These are phyloP conservation scores for Microcyclospora tardicrescens DNA, from an alignment of 2,329 filamentous ascomycete genomes.

Conservation along the genomic window DNA sequence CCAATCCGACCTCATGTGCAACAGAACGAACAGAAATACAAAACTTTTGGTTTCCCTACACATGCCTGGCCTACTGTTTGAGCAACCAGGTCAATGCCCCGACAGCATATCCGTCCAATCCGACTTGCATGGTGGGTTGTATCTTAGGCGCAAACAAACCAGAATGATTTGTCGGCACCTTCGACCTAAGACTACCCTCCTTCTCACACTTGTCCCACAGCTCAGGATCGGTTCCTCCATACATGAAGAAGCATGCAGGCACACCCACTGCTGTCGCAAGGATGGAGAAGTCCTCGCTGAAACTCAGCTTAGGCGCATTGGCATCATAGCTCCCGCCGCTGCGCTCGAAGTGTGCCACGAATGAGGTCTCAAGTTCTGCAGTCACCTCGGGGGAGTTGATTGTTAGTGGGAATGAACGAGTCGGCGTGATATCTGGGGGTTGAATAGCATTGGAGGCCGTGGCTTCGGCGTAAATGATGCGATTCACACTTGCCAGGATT, in stretches of 20 bases:
- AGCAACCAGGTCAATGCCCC: conserved; percentile 24
- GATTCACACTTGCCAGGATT: conserved; percentile 35
- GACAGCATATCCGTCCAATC: conserved; percentile 28
- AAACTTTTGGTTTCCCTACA: neutral
- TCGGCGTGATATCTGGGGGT: conserved; percentile 32
- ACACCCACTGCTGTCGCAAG: conserved; percentile 37
- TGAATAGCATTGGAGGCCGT: conserved; percentile 33
- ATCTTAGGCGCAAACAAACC: conserved; percentile 46
- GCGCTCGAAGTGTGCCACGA: conserved; percentile 33
- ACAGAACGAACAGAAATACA: too few species aligned
- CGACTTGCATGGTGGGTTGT: conserved; percentile 43
- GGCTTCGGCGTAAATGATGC: conserved; percentile 45
- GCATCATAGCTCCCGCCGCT: conserved; percentile 27
- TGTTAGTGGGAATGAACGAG: conserved; percentile 34
- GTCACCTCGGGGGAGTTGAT: conserved; percentile 39
- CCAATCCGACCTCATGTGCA: too few species aligned
- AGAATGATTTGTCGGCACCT: conserved; percentile 47
- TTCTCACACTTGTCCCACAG: conserved; percentile 38
- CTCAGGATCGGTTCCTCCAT: conserved; percentile 40
- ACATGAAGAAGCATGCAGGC: conserved; percentile 44
- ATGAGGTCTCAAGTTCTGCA: conserved; percentile 29
- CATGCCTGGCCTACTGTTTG: conserved; percentile 5
- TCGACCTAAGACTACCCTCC: conserved; percentile 32
- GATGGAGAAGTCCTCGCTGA: conserved; percentile 47
- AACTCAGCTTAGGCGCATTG: conserved; percentile 26